Base-by-base conservation (phyloP, 495 filamentous ascomycete species). In the Entonaema liquescens region DNA sequence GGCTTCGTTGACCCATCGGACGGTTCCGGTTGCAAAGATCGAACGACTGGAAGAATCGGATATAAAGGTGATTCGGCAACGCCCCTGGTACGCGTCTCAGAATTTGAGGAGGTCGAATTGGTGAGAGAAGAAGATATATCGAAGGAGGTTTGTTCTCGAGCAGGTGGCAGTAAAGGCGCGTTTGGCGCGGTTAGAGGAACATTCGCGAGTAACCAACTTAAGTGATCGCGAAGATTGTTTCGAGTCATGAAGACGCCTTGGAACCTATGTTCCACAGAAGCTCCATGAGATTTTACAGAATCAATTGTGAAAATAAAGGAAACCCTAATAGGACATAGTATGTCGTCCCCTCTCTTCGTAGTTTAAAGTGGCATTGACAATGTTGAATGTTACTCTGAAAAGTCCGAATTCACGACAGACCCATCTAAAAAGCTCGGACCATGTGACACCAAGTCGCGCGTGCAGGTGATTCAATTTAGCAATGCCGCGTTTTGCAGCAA, bases 151-250 rank as follows among this genome's bases (percentile, higher is more conserved):
- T 72, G 60, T 50, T 79, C 76, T 36, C 71, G 56, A 33, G 71
- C 57, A 12, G 67, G 53, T 19, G 81, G 79, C 35, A 80, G 59
- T 15, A 64, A 23, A 53, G 73, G 77, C 58, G 76, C 73, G 62
- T 75, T 61, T 42, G 79, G 79, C 57, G 74, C 72, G 61, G 65
- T 75, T 50, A 76, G 58, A 57, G 68, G 57, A 66, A 73, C 80
- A 74, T 82, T 79, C 57, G 77, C 76, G 68, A 89, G 75, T 73
- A 90, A 83, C 88, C 88, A 90, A 67, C 82, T 81, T 71, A 89
- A 80, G 63, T 90, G 86, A 72, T 80, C 81, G 67, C 73, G 76
- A 58, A 90, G 80, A 78, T 90, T 90, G 78, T 90, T 86, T 77
- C 80, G 82, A 82, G 89, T 90, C 89, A 91, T 91, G 74, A 81